Conservation (phyloP, 2,329 filamentous ascomycete species). For the Pyrenophora teres region DNA sequence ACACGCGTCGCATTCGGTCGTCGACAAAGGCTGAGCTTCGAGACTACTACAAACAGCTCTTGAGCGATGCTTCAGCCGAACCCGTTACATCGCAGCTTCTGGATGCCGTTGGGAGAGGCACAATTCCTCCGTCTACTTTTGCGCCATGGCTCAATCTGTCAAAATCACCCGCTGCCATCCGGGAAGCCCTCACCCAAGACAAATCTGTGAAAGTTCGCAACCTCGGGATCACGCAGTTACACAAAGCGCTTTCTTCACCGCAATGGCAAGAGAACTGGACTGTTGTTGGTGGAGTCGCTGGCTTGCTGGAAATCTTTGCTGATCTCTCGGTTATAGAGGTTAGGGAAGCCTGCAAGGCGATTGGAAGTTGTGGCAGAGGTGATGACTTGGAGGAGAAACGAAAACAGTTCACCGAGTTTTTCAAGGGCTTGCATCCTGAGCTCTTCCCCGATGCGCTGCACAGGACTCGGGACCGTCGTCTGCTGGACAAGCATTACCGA, state of each 20-base stretch:
- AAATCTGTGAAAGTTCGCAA: conserved; percentile 28
- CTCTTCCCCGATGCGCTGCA: conserved; percentile 15
- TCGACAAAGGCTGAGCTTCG: conserved; percentile 6
- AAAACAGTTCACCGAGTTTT: conserved; percentile 23
- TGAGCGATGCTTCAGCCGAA: background rate
- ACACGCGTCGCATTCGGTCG: conserved; percentile 12
- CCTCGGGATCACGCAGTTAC: conserved; percentile 26
- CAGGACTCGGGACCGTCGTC: conserved; percentile 24
- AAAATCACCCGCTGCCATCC: conserved; percentile 20
- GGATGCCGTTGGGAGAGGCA: conserved; percentile 18
- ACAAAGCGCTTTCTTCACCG: conserved; percentile 18
- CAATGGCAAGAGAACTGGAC: conserved; percentile 36
- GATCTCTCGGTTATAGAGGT: conserved; percentile 36
- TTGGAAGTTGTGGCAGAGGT: conserved; percentile 21
- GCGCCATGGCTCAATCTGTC: conserved; percentile 34
- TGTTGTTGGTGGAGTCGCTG: conserved; percentile 30
- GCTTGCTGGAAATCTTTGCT: conserved; percentile 29
- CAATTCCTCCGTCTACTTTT: conserved; percentile 25
- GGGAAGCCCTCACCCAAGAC: conserved; percentile 27
- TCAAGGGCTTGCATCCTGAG: conserved; percentile 28
- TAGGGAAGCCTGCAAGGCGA: conserved; percentile 19
- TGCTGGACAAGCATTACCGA: conserved; percentile 25
- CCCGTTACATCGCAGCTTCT: conserved; percentile 13
- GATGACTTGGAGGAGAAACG: conserved; percentile 23
- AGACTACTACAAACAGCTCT: conserved; percentile 11